Conservation (phyloP, 495 filamentous ascomycete genomes). For the Lophiostoma macrostomum region DNA sequence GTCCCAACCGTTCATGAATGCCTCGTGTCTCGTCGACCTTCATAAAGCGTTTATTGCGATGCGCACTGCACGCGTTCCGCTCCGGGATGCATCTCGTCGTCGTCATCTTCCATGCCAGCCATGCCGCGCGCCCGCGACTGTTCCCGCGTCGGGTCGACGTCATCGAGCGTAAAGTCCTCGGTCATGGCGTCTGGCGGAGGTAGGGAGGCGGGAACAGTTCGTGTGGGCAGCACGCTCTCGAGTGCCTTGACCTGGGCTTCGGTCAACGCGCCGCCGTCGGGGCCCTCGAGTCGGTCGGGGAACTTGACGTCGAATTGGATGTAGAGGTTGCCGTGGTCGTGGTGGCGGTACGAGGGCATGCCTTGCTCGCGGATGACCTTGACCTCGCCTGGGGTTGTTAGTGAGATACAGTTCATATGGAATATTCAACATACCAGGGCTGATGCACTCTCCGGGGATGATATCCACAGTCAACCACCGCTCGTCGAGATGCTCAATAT, state of each 20-base stretch:
- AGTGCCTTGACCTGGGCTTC: slow-evolving; percentile 56
- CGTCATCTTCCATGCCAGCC: slow-evolving; percentile 70
- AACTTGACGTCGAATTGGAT: slow-evolving; percentile 98
- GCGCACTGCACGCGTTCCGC: slow-evolving; percentile 96
- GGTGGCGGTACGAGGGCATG: slow-evolving; percentile 96
- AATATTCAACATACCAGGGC: slow-evolving; percentile 61
- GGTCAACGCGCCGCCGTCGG: slow-evolving; percentile 56
- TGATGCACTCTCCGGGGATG: slow-evolving; percentile 87
- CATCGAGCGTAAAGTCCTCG: slow-evolving; percentile 79
- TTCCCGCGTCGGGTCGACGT: slow-evolving; percentile 69
- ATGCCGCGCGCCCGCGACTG: slow-evolving; percentile 71
- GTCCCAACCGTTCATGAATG: too few species aligned
- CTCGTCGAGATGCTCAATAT: slow-evolving; percentile 95
- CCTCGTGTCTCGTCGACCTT: neutral
- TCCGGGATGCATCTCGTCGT: slow-evolving; percentile 81
- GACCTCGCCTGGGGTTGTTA: slow-evolving; percentile 62
- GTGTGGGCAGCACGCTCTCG: slow-evolving; percentile 75
- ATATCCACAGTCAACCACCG: slow-evolving; percentile 92
- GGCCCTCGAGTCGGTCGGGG: slow-evolving; percentile 51
- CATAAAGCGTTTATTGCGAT: slow-evolving; percentile 68
- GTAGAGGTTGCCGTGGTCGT: slow-evolving; percentile 94
- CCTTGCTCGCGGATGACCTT: slow-evolving; percentile 96
- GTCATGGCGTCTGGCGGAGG: slow-evolving; percentile 76
- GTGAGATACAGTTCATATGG: neutral
- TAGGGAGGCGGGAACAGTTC: slow-evolving; percentile 56